Evolutionary conservation across 306 rosid species (phyloP).

Genomic region (Acacia confusa): DNA sequence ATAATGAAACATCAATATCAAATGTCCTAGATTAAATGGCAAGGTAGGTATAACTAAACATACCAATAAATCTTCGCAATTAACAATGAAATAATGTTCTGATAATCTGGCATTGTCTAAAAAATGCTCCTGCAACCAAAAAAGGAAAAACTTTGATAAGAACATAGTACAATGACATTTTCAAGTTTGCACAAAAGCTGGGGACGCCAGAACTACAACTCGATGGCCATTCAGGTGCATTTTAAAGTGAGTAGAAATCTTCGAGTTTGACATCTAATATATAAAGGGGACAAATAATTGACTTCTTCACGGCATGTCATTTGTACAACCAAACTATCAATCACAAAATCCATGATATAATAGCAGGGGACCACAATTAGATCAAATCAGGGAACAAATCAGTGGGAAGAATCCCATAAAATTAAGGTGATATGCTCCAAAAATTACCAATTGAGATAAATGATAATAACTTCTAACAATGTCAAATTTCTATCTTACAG

Average conservation of each 20-base stretch:
- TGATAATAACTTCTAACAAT: not conserved
- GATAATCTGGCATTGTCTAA: constrained; percentile 83
- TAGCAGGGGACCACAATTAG: not conserved
- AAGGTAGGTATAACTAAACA: constrained; percentile 29
- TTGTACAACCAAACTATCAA: not conserved
- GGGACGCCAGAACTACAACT: not conserved
- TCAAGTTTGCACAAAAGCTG: not conserved
- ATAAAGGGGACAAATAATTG: constrained; percentile 1
- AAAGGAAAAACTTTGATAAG: constrained; percentile 10
- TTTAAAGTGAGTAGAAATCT: constrained; percentile 18
- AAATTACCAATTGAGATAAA: not conserved
- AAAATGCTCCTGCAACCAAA: constrained; percentile 78
- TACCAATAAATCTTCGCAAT: constrained; percentile 82
- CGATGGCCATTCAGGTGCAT: constrained; percentile 3
- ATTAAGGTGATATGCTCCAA: not conserved
- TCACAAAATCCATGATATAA: constrained; percentile 1
- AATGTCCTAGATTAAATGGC: constrained; percentile 21
- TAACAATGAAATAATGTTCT: constrained; percentile 72
- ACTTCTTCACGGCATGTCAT: constrained; percentile 2
- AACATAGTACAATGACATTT: constrained; percentile 17
- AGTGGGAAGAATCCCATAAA: not conserved
- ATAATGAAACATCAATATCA: constrained; percentile 25
- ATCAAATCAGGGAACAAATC: not conserved
- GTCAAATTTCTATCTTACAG: not conserved
- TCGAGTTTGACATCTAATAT: constrained; percentile 11